These are phyloP conservation scores for Magnusiomyces suaveolens DNA, from an alignment of 1,139 yeast genomes.

Conservation along the genomic window DNA sequence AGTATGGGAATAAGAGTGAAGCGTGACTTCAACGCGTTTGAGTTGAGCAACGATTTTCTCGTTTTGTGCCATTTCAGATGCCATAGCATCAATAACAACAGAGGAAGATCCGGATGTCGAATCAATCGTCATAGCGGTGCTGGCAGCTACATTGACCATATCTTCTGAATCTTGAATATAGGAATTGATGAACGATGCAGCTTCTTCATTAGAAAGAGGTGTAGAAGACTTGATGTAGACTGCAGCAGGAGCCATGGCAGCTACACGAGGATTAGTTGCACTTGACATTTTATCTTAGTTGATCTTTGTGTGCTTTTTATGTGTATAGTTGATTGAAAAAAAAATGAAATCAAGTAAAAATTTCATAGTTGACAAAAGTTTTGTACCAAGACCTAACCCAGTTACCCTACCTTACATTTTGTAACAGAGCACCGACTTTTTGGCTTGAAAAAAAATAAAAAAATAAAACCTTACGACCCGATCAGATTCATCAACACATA, in stretches of 20 bases:
- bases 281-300: not conserved
- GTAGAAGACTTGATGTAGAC: slow-evolving; percentile 22
- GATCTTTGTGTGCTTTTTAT: not conserved
- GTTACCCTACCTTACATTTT: not conserved
- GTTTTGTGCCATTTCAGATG: slow-evolving; percentile 14
- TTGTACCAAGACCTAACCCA: not conserved
- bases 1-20: slow-evolving; percentile 21
- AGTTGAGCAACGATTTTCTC: slow-evolving; percentile 46
- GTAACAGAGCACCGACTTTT: not conserved
- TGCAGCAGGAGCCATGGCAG: slow-evolving; percentile 21
- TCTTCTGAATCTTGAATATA: slow-evolving; percentile 43
- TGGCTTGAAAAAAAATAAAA: not conserved
- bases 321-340: not conserved
- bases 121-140: slow-evolving; percentile 21
- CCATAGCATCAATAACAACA: slow-evolving; percentile 9
- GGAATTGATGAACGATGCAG: slow-evolving; percentile 38
- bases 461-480: no score
- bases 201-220: slow-evolving; percentile 29
- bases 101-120: slow-evolving; percentile 5
- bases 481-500: not conserved
- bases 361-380: no score
- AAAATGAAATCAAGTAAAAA: not conserved
- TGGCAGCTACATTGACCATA: slow-evolving; percentile 26
- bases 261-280: not conserved
- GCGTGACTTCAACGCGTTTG: slow-evolving; percentile 57